Evolutionary conservation across 2,329 filamentous ascomycete genomes (phyloP).

Genomic region (Calycina marina): DNA sequence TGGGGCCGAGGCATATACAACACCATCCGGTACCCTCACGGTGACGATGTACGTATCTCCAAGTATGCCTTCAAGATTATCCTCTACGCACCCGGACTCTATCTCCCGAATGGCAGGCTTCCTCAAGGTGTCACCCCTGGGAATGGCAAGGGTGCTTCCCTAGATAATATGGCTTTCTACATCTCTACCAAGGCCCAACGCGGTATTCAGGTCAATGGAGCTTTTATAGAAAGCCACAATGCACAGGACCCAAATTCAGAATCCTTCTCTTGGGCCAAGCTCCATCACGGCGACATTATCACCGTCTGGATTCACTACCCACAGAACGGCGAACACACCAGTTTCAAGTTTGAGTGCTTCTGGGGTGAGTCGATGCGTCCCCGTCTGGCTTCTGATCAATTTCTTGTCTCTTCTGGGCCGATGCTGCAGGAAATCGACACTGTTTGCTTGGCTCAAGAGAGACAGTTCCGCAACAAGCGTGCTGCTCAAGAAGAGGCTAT

Average conservation of each 20-base stretch:
- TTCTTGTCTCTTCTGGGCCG: slow-evolving; percentile 12
- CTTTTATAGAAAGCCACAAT: slow-evolving; percentile 43
- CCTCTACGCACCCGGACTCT: slow-evolving; percentile 56
- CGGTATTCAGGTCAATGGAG: slow-evolving; percentile 65
- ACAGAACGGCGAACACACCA: slow-evolving; percentile 18
- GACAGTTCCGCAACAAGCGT: no score
- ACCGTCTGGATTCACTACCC: slow-evolving; percentile 47
- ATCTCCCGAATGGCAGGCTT: slow-evolving; percentile 29
- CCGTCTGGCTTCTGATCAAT: slow-evolving; percentile 10
- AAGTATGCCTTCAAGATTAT: slow-evolving; percentile 70
- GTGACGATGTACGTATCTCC: slow-evolving; percentile 56
- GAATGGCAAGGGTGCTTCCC: slow-evolving; percentile 8
- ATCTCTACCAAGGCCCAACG: slow-evolving; percentile 66
- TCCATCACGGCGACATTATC: slow-evolving; percentile 67
- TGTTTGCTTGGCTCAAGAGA: slow-evolving; percentile 13
- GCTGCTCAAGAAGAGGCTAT: no score
- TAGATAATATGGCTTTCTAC: slow-evolving; percentile 40
- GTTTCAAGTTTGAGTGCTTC: slow-evolving; percentile 20
- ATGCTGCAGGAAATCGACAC: slow-evolving; percentile 18
- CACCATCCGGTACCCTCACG: slow-evolving; percentile 49
- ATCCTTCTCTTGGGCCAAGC: slow-evolving; percentile 44
- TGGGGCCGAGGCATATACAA: slow-evolving; percentile 65
- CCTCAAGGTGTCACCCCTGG: neutral
- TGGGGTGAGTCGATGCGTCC: slow-evolving; percentile 16
- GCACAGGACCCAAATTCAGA: slow-evolving; percentile 35